phyloP scores from a whole-genome alignment of 176 grass and related monocot species.

The Triticum timopheevii region DNA sequence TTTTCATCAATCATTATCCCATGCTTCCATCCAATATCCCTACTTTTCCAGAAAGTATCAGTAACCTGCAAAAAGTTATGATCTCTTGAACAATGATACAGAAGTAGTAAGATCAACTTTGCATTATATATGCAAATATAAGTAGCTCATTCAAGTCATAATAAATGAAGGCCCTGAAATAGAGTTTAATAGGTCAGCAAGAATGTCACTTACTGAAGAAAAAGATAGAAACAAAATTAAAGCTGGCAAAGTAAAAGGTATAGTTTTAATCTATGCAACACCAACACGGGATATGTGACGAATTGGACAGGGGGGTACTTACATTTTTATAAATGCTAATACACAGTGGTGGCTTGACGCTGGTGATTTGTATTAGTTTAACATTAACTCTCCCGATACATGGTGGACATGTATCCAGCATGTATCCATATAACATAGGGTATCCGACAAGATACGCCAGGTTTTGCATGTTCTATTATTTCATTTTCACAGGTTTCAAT shows the following conservation, averaged over 20 bases:
- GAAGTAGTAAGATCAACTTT: conserved; percentile 15
- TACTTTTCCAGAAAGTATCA: conserved; percentile 59
- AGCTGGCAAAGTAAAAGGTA: conserved; percentile 10
- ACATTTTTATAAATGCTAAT: background rate
- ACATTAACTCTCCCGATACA: background rate
- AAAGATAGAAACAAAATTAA: background rate
- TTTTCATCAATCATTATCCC: conserved; percentile 72
- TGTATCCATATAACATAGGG: background rate
- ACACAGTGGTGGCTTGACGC: background rate
- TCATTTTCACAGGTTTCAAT: background rate
- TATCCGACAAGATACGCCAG: conserved; percentile 1
- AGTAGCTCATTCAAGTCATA: conserved; percentile 29
- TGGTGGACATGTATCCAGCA: background rate
- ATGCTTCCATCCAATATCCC: conserved; percentile 76
- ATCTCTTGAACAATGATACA: conserved; percentile 7
- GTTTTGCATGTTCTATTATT: background rate
- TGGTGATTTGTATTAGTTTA: background rate
- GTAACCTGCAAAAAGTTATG: conserved; percentile 38
- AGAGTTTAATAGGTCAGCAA: background rate
- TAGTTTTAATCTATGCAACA: background rate
- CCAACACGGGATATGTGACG: background rate
- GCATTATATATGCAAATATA: conserved; percentile 15
- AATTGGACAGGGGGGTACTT: background rate
- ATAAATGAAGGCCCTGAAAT: conserved; percentile 28
- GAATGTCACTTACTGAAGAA: conserved; percentile 8